These are phyloP conservation scores for Violaceomyces palustris DNA, from an alignment of 1,284 basidiomycete genomes.

Conservation along the genomic window DNA sequence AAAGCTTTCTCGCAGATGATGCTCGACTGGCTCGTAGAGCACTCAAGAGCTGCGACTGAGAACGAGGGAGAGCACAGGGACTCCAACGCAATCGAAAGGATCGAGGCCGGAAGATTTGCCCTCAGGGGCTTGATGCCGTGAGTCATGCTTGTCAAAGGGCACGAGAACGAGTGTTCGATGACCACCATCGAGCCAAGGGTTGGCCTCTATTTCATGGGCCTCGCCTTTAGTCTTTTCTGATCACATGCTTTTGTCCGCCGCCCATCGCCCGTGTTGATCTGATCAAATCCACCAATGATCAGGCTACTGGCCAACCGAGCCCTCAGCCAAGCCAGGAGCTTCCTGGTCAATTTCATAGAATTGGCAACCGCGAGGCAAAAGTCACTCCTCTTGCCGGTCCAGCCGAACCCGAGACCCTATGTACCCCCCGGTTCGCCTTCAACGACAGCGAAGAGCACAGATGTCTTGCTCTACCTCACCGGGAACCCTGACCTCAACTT, in stretches of 20 bases:
- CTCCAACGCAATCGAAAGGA: slow-evolving; percentile 20
- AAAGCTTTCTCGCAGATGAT: slow-evolving; percentile 32
- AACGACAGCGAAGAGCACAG: slow-evolving; percentile 3
- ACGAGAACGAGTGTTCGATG: no score
- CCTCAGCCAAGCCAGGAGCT: slow-evolving; percentile 9
- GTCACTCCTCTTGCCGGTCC: slow-evolving; percentile 41
- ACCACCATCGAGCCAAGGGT: no score
- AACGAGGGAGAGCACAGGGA: slow-evolving; percentile 16
- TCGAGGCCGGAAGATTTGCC: slow-evolving; percentile 37
- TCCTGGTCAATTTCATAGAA: slow-evolving; percentile 32
- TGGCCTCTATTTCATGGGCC: no score
- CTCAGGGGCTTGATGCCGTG: slow-evolving; percentile 30
- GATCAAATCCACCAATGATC: no score
- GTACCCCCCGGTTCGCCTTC: slow-evolving; percentile 23
- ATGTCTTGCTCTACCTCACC: slow-evolving; percentile 35
- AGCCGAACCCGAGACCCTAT: slow-evolving; percentile 48
- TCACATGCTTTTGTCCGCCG: no score
- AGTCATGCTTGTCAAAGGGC: no score
- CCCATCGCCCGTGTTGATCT: no score
- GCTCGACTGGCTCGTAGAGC: slow-evolving; percentile 35
- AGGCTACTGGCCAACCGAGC: slow-evolving; percentile 19
- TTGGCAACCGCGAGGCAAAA: slow-evolving; percentile 20
- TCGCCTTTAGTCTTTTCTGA: no score
- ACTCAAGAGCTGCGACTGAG: slow-evolving; percentile 13
- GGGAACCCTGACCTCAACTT: slow-evolving; percentile 48